These are phyloP conservation scores for Vigna radiata DNA, from an alignment of 306 rosid genomes.

Conservation along the genomic window DNA sequence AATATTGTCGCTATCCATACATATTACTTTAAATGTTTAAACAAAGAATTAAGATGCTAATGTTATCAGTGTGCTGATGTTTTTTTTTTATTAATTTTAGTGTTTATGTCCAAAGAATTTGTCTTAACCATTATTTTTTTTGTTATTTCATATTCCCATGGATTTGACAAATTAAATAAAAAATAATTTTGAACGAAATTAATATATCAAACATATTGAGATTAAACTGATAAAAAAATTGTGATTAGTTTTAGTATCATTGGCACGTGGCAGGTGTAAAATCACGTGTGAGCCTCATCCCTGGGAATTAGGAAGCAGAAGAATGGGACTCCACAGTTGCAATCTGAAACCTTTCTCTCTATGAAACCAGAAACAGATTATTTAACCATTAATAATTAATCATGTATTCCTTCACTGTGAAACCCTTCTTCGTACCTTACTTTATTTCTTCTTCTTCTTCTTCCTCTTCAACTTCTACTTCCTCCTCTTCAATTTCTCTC, in stretches of 20 bases:
- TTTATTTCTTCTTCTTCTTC: slow-evolving; percentile 21
- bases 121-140: too few species aligned
- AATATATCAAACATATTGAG: too few species aligned
- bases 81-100: too few species aligned
- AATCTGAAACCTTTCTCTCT: neutral
- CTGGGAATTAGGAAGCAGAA: slow-evolving; percentile 9
- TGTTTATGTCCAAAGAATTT: too few species aligned
- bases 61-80: too few species aligned
- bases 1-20: too few species aligned
- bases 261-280: slow-evolving; percentile 18
- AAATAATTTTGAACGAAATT: too few species aligned
- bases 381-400: slow-evolving; percentile 28
- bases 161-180: too few species aligned
- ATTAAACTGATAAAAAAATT: neutral
- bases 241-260: too few species aligned
- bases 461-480: slow-evolving; percentile 32
- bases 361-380: neutral
- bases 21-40: too few species aligned
- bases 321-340: slow-evolving; percentile 18
- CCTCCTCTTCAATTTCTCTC: slow-evolving; percentile 36
- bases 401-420: slow-evolving; percentile 48
- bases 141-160: too few species aligned
- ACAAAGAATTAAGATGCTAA: too few species aligned
- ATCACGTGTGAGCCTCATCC: slow-evolving; percentile 43
- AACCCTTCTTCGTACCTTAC: slow-evolving; percentile 50